Conservation (phyloP, 352 stramenopile genomes). For the Phytopythium cucurbitacearum region DNA sequence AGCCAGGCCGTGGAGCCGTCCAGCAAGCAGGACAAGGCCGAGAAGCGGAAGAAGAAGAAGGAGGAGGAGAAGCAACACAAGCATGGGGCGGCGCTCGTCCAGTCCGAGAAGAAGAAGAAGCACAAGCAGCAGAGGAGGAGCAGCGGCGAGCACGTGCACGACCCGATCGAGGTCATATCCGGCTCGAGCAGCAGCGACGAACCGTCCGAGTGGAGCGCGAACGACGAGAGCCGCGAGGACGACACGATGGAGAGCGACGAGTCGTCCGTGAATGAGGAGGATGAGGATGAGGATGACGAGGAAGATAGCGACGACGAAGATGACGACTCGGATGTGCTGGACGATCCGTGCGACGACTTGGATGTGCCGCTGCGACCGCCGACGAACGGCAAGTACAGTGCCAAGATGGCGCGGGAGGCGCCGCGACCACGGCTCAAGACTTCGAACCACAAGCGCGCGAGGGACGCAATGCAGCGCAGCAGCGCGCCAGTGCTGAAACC, state of each 20-base stretch:
- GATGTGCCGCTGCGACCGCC: background rate
- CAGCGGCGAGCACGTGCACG: background rate
- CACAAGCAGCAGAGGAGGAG: conserved; percentile 1
- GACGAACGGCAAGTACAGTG: conserved; percentile 3
- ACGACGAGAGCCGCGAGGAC: conserved; percentile 10
- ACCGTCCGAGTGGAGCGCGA: conserved; percentile 12
- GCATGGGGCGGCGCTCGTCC: too few species aligned
- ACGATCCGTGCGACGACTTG: conserved; percentile 9
- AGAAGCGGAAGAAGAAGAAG: conserved; percentile 7
- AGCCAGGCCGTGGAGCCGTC: conserved; percentile 1
- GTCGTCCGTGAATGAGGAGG: conserved; percentile 11
- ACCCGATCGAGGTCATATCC: conserved; percentile 8
- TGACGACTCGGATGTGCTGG: background rate
- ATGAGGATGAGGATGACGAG: conserved; percentile 15
- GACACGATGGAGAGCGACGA: conserved; percentile 10
- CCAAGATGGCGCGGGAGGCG: conserved; percentile 1
- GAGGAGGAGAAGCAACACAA: conserved; percentile 3
- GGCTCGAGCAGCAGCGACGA: conserved; percentile 1
- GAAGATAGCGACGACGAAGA: conserved; percentile 3
- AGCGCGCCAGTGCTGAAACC: too few species aligned
- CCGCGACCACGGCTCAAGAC: conserved; percentile 23
- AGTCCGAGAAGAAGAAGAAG: background rate
- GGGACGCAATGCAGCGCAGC: conserved; percentile 1
- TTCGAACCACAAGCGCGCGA: conserved; percentile 10
- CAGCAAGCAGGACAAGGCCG: conserved; percentile 11